Base-by-base conservation (phyloP, 176 grass and related monocot genomes). In the Canna indica region DNA sequence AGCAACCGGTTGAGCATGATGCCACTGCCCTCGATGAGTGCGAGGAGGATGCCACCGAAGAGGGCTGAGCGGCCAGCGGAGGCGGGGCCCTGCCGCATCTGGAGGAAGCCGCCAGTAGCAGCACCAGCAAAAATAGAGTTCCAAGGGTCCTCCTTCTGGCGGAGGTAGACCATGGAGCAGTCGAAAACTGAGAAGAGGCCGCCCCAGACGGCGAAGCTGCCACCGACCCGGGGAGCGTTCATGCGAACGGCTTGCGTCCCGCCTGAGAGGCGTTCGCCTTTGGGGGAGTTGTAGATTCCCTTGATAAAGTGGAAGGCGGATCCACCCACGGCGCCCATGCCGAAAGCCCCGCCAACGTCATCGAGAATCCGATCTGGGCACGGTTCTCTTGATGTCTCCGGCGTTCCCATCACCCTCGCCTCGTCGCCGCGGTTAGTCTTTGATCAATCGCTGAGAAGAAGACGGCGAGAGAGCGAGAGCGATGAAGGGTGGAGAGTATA, bases 181-280 rank as follows among this genome's bases (percentile, higher is more conserved):
- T 99, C 95, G 81, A 99, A 94, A 80, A 84, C 72, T 33, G 95
- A 99, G 80, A 99, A 94, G 69, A 99, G 95, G 62, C 95, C 95
- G 63, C 95, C 95, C 95, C 95, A 99, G 36, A 94, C 95, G n/a
- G 95, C 95, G 73, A 99, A 99, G 87, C 95, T 94, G 0, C 95
- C 95, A 1, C 95, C 90, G 1, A 94, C 84, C 25, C 95, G 90
- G 17, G 95, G 84, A 45, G 95, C 90, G 75, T 99, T 93, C 90
- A 94, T 90, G 52, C 95, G 90, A 59, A 94, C 78, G 22, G 87
- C 82, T 80, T 99, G 90, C 15, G 79, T 65, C 36, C 86, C 95
- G 15, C 90, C 95, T 0, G 41, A 14, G 10, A 99, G 76, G 56
- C 95, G 82, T 81, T 90, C 90, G 34, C 95, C 90, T 74, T 99